These are phyloP conservation scores for Phytopythium aichiense DNA, from an alignment of 352 stramenopile species.

Conservation along the genomic window DNA sequence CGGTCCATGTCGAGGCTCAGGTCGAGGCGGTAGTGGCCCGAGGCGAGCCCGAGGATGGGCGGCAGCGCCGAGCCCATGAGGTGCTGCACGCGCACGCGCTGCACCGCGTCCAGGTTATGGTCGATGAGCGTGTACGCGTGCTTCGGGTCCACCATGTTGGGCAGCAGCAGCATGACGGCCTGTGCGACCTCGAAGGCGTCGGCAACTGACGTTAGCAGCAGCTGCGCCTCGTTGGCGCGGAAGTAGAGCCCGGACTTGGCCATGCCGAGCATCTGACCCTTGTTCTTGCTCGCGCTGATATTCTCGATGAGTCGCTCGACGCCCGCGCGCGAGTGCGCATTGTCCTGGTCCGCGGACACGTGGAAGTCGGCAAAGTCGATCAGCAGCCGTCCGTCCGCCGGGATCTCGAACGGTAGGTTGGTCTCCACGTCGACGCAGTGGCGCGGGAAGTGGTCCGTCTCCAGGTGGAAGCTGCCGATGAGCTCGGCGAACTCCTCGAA, in stretches of 20 bases:
- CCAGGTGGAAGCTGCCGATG: constrained; percentile 64
- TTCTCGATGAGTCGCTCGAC: constrained; percentile 77
- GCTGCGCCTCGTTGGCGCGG: constrained; percentile 57
- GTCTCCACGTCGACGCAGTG: constrained; percentile 67
- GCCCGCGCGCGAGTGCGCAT: constrained; percentile 56
- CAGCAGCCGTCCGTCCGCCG: constrained; percentile 45
- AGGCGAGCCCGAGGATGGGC: constrained; percentile 54
- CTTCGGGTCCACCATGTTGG: constrained; percentile 68
- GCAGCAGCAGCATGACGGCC: constrained; percentile 56
- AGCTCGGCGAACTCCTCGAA: constrained; percentile 77
- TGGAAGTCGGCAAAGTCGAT: constrained; percentile 79
- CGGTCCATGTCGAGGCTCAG: constrained; percentile 62
- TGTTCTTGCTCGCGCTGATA: constrained; percentile 71
- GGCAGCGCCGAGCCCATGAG: constrained; percentile 55
- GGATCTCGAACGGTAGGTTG: constrained; percentile 54
- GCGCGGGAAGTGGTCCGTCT: constrained; percentile 36
- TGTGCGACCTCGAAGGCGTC: constrained; percentile 64
- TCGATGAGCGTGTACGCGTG: constrained; percentile 65
- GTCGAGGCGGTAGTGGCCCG: constrained; percentile 69
- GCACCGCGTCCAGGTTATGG: constrained; percentile 41
- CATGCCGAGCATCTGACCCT: constrained; percentile 77
- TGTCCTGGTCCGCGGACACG: constrained; percentile 61
- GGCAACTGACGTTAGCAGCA: constrained; percentile 57
- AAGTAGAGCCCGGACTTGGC: constrained; percentile 73
- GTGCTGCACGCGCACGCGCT: constrained; percentile 61